Conservation (phyloP, 1,284 basidiomycete genomes). For the Microstroma glucosiphilum region DNA sequence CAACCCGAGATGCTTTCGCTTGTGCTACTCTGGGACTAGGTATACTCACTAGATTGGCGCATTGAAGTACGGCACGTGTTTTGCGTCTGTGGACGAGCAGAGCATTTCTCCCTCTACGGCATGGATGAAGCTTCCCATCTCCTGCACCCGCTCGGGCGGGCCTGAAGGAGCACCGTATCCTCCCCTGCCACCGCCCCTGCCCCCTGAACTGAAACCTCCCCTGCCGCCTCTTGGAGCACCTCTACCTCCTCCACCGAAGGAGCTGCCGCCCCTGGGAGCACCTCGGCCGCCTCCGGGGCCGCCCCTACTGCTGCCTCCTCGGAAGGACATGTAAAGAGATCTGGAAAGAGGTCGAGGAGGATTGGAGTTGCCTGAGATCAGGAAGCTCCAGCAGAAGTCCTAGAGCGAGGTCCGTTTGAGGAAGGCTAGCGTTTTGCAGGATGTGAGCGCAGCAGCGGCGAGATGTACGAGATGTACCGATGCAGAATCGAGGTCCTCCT, state of each 20-base stretch:
- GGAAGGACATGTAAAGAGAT: slow-evolving; percentile 30
- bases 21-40: too few relatives aligned
- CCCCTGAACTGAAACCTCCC: slow-evolving; percentile 19
- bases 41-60: slow-evolving; percentile 75
- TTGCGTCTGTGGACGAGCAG: slow-evolving; percentile 69
- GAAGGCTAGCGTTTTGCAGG: too few relatives aligned
- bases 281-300: slow-evolving; percentile 11
- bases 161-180: slow-evolving; percentile 40
- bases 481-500: too few relatives aligned
- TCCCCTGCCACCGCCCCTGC: slow-evolving; percentile 29
- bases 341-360: too few relatives aligned
- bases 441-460: too few relatives aligned
- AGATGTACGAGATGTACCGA: too few relatives aligned
- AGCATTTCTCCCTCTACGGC: slow-evolving; percentile 98
- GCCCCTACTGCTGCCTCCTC: slow-evolving; percentile 18
- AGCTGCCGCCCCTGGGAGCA: slow-evolving; percentile 7
- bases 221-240: slow-evolving; percentile 25
- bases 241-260: slow-evolving; percentile 22
- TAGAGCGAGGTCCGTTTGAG: too few relatives aligned
- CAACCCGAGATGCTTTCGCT: too few relatives aligned
- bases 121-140: slow-evolving; percentile 54
- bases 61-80: slow-evolving; percentile 86
- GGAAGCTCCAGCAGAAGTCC: too few relatives aligned
- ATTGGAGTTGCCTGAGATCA: too few relatives aligned
- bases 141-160: slow-evolving; percentile 46